Evolutionary conservation across 2,329 filamentous ascomycete species (phyloP), one percentile per base, ranked within the genome.

Genomic region (Ustulina deusta): DNA sequence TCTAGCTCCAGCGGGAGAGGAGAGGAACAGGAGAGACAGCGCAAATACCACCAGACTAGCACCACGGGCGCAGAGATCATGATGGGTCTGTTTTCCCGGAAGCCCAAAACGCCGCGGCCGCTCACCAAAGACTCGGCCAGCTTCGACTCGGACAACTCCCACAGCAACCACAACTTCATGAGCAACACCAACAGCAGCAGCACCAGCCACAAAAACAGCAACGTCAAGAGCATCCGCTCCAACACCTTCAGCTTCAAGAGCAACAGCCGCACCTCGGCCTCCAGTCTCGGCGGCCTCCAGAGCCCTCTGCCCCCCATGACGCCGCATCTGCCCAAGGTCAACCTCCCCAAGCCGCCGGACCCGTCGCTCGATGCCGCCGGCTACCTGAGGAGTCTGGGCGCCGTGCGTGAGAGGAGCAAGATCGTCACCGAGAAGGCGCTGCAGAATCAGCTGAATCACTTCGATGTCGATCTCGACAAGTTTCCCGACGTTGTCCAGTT

Each of bases 381-480:
- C 69, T 98, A 98, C 81, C 87, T 99, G 75, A 90, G 93, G 78
- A 97, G 94, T 81, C 89, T 98, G 76, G 90, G 93, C 75, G 90
- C 96, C 32, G 93, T 99, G 29, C 87, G 96, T 70, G 93, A 97
- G 75, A 84, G 94, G 70, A 91, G 88, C 77, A 87, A 83, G 74
- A 82, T 95, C 72, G 85, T 97, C 60, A 86, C 93, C 68, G 87
- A 92, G 70, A 94, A 92, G 83, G 93, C 94, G 10, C 85, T 92
- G 75, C 86, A 85, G 72, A 93, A 97, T 76, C 85, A 92, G 73
- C 86, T 97, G 69, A 88, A 87, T 73, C 94, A 97, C 79, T 97
- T 97, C 75, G 91, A 93, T 71, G 93, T 97, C 55, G 94, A 97
- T 79, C 89, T 94, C 85, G 81, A 81, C 81, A 97, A 95, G 80